Evolutionary conservation across 768 basidiomycete genomes (phyloP).

Genomic region (Podaxis sp.): DNA sequence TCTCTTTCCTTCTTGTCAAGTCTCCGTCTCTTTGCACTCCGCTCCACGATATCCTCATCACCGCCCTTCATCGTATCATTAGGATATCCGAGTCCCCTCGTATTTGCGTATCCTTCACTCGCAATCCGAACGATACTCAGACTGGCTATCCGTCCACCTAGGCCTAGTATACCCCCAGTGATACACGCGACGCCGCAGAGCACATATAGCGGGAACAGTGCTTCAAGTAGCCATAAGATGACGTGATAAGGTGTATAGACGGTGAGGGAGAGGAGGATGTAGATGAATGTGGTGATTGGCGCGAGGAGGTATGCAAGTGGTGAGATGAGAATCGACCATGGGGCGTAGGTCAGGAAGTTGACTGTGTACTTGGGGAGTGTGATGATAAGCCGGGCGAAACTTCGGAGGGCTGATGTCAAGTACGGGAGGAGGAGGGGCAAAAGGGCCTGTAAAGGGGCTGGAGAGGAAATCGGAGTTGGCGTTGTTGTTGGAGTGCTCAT

Average conservation of each 20-base stretch:
- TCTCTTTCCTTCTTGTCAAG: background rate
- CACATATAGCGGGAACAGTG: slow-evolving; percentile 55
- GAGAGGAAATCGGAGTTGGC: background rate
- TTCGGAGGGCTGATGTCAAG: background rate
- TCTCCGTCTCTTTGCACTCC: slow-evolving; percentile 13
- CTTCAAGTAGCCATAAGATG: slow-evolving; percentile 36
- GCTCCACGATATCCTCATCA: slow-evolving; percentile 1
- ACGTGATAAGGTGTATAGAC: slow-evolving; percentile 46
- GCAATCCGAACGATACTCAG: background rate
- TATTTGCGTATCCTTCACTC: background rate
- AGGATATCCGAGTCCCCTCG: background rate
- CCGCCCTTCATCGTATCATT: background rate
- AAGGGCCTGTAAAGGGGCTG: background rate
- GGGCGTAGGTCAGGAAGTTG: slow-evolving; percentile 22
- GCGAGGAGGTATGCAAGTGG: slow-evolving; percentile 44
- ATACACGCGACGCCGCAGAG: slow-evolving; percentile 58
- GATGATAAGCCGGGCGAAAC: slow-evolving; percentile 8
- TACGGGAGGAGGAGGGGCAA: slow-evolving; percentile 4
- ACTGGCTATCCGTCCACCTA: slow-evolving; percentile 30
- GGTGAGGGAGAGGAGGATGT: slow-evolving; percentile 40
- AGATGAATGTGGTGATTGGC: slow-evolving; percentile 43
- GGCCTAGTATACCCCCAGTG: slow-evolving; percentile 45
- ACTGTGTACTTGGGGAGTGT: slow-evolving; percentile 10
- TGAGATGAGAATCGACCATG: slow-evolving; percentile 25
- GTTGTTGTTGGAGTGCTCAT: slow-evolving; percentile 5